Base-by-base conservation (phyloP, 768 basidiomycete genomes). In the Candolleomyces efflorescens region DNA sequence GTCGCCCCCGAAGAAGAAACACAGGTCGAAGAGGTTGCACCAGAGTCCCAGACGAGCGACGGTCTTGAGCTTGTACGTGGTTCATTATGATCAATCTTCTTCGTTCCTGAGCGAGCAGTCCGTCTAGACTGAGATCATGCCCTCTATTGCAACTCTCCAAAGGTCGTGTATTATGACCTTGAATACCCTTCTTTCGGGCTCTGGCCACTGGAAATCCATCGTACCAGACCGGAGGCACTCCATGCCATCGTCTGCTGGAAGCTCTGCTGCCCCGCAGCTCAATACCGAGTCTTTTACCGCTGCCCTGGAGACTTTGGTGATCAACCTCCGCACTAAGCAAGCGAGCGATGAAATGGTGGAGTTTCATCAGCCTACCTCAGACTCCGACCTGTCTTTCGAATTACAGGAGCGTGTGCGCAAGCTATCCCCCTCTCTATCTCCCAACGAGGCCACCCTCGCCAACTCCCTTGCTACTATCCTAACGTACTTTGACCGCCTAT, bases 81-180 rank as follows among this genome's bases (percentile, higher is more conserved):
- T 50, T 55, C 59, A 64, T 36, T 62, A 60, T 17, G 37, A 41
- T 0, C 20, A 18, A 13, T 23, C 49, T 15, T 41, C 56, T 37
- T 20, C 17, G 44, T 58, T 23, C 54, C 47, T 62, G 32, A 58
- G 36, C 44, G 53, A 46, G 11, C 32, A 32, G 6, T 32, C 32
- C 38, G 26, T 38, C 44, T 62, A 87, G 82, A 78, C 76, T 60
- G 84, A 88, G 61, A 72, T 90, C 37, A 73, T 86, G 63, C 82
- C 87, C 9, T 91, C 89, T n/a, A 85, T 93, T 61, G 74, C 79
- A 13, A 78, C 81, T 55, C 88, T 92, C 32, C 86, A 90, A 63
- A 80, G 78, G 58, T 89, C 88, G 17, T 91, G 88, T 67, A 65
- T 92, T 23, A 85, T 84, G 75, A 88, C 87, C 2, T 74, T 93